Evolutionary conservation across 2,329 filamentous ascomycete species (phyloP), one percentile per base, ranked within the genome.

Genomic region (Neofusicoccum umdonicola): DNA sequence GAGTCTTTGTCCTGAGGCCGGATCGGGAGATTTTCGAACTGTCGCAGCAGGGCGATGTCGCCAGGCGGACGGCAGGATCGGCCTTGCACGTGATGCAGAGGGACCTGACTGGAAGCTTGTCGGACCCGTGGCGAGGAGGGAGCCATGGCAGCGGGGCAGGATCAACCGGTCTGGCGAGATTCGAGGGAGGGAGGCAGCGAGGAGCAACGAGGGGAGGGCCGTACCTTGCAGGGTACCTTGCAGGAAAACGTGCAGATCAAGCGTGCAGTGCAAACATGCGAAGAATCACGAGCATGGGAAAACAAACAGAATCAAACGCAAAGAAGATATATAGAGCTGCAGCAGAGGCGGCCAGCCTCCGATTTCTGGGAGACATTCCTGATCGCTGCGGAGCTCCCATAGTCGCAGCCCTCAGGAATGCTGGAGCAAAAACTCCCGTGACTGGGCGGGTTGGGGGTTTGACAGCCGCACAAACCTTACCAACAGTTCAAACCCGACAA

Each of bases 1-100:
- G 77, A 75, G 66, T 79, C 79, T 82, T 84, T 85, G 78, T 83
- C 79, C 73, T 77, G 75, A 68, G 81, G 69, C 74, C 79, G 80
- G 72, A 81, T 79, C 65, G 77, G 72, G 74, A 73, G 65, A 17
- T 70, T 68, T 34, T 70, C 68, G 57, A 69, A 64, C 51, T 68
- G 69, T 63, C 66, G 70, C 63, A 73, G 68, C 68, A 74, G 37
- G 39, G 63, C 63, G 31, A 65, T 65, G 39, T 65, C 63, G 37
- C 52, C 63, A 9, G 35, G 48, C 35, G 45, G 58, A 48, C 62
- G 56, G 47, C 60, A 66, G 39, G 54, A 62, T 51, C 61, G 62
- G 34, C 62, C 60, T 51, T 54, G 57, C 64, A 65, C 57, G 64
- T 62, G 57, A 65, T 65, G 58, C 39, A 62, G 56, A 42, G 56